Base-by-base conservation (phyloP, 257 asterid species). In the Capsicum pubescens region DNA sequence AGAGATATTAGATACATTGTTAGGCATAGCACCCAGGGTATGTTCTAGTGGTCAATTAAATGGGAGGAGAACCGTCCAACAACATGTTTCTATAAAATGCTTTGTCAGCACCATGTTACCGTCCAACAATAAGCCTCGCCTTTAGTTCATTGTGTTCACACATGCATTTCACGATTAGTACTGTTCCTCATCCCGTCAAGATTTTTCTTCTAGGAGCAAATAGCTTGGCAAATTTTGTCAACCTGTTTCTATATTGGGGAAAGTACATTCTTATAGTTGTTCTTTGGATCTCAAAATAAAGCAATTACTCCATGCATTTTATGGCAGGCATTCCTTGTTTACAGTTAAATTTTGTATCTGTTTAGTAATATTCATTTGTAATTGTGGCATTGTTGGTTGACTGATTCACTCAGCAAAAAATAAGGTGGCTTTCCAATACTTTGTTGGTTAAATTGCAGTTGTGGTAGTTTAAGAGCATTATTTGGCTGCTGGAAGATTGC, bases 401-500 rank as follows among this genome's bases (percentile, higher is more conserved):
- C 32, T 76, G 81, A 76, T 76, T 76, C 15, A 21, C 52, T 50
- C n/a, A 26, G 44, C 81, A 50, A 52, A 76, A 8, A 21, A 0
- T 52, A 76, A 52, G 63, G 52, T 76, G 59, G 14, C 13, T 76
- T 21, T 26, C 26, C 6, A 52, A 76, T 44, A 76, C 15, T 15
- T 76, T 19, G 80, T 71, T 76, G 63, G 21, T 76, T 32, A 52
- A 26, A 52, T 76, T 76, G 48, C 81, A 13, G 5, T 26, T 26
- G 11, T 76, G 14, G 17, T 76, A 26, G 82, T 77, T 77, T 77
- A 54, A 77, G 58, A 77, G 48, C 46, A 52, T 26, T 77, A 54
- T 55, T 66, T 79, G 80, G 58, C 9, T 21, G 9, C 64, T 17
- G 42, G 50, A 26, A 55, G 64, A 52, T 54, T 77, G 32, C 39